Evolutionary conservation across 768 basidiomycete species (phyloP), one percentile per base, ranked within the genome.

Genomic region (Pseudohyphozyma bogoriensis): DNA sequence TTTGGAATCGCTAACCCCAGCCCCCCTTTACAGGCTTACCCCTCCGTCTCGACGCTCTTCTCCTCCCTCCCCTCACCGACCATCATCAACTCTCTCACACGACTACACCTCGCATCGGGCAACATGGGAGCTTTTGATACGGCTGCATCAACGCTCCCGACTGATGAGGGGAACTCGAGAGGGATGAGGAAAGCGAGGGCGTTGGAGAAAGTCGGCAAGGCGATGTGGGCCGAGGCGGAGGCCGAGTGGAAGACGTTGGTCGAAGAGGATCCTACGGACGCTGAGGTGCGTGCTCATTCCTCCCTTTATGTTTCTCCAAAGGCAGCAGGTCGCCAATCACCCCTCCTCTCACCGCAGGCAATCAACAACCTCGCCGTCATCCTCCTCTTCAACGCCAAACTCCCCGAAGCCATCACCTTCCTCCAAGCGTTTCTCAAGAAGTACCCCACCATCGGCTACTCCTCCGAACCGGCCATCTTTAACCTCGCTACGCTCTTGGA

Each of bases 311-410:
- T 12, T 9, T 44, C 13, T 44, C 22, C 5, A 12, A 8, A 24
- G 26, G 16, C 8, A 31, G 26, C 47, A 16, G 10, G 16, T 22
- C 13, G 26, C 47, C 29, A 22, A 49, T 28, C 47, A n/a, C 16
- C 47, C 26, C 28, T 49, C 3, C 28, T 24, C 42, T 44, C 42
- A 24, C 8, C 20, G 46, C 52, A 60, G 59, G 29, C 37, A 0
- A 20, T 15, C 6, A 49, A 47, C 45, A 55, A 60, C 53, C 59
- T 60, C 29, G 52, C 59, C n/a, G 59, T 60, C n/a, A 53, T 55
- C 15, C 45, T 60, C 1, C 59, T 60, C 4, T 60, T 52, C 39
- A 12, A 10, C 1, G 45, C 44, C 29, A 39, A 35, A 22, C 37
- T 60, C 31, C n/a, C 51, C n/a, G 59, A 55, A 29, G 59, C 59